These are phyloP conservation scores for Mycena olivaceomarginata DNA, from an alignment of 768 basidiomycete species.

Conservation along the genomic window DNA sequence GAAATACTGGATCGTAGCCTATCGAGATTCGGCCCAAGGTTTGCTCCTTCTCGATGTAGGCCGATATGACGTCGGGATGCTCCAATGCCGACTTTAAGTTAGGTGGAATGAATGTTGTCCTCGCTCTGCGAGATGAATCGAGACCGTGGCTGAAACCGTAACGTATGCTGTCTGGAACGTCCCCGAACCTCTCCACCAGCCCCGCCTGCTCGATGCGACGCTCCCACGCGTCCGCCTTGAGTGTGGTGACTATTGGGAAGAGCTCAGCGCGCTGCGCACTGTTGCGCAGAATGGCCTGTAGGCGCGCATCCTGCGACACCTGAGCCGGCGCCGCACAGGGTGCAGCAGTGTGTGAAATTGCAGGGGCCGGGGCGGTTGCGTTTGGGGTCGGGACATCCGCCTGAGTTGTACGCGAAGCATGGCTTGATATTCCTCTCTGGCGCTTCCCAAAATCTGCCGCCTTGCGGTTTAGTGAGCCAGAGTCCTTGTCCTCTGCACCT, in stretches of 20 bases:
- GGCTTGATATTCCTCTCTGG: too few species aligned
- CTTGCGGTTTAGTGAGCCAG: too few species aligned
- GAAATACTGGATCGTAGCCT: background rate
- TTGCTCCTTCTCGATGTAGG: too few species aligned
- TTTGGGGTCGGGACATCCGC: too few species aligned
- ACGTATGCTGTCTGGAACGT: constrained; percentile 45
- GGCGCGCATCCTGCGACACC: background rate
- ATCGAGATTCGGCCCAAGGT: too few species aligned
- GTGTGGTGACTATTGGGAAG: constrained; percentile 44
- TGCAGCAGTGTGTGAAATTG: background rate
- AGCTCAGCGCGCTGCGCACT: constrained; percentile 2
- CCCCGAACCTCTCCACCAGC: constrained; percentile 30
- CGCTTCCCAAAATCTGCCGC: too few species aligned
- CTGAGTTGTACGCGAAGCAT: too few species aligned
- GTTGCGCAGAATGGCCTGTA: background rate
- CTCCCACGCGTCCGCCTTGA: constrained; percentile 40
- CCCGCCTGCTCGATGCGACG: constrained; percentile 13
- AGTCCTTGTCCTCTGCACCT: too few species aligned
- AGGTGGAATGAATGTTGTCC: background rate
- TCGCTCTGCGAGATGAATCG: background rate
- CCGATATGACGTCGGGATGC: too few species aligned
- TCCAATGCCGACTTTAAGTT: background rate
- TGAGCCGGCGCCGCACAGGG: background rate
- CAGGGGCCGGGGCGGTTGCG: background rate
- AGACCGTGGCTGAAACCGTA: constrained; percentile 43